Conservation (phyloP, 129 eudicot species). For the Pittosporum tobira region DNA sequence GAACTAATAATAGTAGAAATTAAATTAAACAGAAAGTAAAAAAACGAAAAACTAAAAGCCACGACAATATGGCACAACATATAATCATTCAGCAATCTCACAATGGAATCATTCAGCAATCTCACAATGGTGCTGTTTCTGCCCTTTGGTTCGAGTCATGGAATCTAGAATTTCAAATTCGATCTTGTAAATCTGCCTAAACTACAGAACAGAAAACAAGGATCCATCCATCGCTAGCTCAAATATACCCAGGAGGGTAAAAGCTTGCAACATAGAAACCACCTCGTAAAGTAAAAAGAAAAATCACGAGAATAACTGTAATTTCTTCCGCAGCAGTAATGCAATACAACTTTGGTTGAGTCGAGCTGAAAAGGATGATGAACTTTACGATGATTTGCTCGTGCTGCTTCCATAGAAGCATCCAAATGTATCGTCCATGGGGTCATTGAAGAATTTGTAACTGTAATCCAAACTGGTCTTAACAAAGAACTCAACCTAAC, state of each 20-base stretch:
- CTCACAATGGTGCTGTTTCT: too few species aligned
- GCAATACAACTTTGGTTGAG: slow-evolving; percentile 2
- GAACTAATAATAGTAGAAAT: too few species aligned
- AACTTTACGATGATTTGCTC: neutral
- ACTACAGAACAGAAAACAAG: neutral
- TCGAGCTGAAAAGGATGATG: neutral
- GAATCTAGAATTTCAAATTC: neutral
- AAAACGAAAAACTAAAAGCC: too few species aligned
- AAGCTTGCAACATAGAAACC: neutral
- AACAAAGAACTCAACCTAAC: slow-evolving; percentile 5
- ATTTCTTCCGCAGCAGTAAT: neutral
- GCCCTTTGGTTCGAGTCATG: too few species aligned
- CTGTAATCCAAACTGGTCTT: neutral
- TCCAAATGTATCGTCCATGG: neutral
- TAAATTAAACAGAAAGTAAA: too few species aligned
- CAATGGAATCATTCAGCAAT: too few species aligned
- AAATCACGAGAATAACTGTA: too few species aligned
- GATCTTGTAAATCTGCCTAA: neutral
- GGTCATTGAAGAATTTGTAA: slow-evolving; percentile 6
- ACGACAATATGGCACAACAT: too few species aligned
- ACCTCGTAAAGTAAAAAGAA: neutral
- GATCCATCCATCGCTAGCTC: neutral
- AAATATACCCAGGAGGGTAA: neutral
- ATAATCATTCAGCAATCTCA: too few species aligned
- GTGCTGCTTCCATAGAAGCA: slow-evolving; percentile 4